Conservation (phyloP, 2,329 filamentous ascomycete species). For the Fusarium sp. region DNA sequence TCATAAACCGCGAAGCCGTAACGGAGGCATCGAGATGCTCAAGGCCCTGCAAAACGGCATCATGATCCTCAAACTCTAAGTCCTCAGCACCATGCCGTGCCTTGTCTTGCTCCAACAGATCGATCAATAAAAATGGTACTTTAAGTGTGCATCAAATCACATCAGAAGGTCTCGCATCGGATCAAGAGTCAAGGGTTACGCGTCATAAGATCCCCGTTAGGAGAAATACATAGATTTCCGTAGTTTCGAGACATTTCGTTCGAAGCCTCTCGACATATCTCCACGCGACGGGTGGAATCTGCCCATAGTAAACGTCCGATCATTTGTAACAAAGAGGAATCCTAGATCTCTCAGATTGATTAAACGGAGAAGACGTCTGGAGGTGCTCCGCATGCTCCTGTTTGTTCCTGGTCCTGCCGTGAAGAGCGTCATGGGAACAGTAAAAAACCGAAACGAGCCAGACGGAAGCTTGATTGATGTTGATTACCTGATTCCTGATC, state of each 20-base stretch:
- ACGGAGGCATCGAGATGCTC: conserved; percentile 37
- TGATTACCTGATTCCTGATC: not conserved
- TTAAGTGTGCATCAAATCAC: not conserved
- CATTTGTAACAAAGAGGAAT: not conserved
- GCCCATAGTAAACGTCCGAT: not conserved
- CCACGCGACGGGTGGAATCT: not conserved
- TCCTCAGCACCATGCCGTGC: conserved; percentile 6
- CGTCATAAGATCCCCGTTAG: not conserved
- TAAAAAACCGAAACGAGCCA: conserved; percentile 18
- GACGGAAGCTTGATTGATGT: conserved; percentile 2
- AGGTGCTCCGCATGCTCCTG: not conserved
- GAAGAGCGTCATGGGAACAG: conserved; percentile 6
- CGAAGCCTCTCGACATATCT: conserved; percentile 6
- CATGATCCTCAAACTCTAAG: conserved; percentile 8
- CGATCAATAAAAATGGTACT: conserved; percentile 5
- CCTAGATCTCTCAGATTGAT: conserved; percentile 3
- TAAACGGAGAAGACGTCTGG: conserved; percentile 9
- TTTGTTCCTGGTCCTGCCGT: not conserved
- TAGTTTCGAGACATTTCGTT: conserved; percentile 6
- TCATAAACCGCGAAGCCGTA: conserved; percentile 1
- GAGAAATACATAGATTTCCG: not conserved
- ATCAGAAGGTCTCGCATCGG: not conserved
- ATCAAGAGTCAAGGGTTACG: not conserved
- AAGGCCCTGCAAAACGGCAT: not conserved
- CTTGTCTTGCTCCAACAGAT: conserved; percentile 1